Base-by-base conservation (phyloP, 2,329 filamentous ascomycete species). In the Paraphaeosphaeria minitans region DNA sequence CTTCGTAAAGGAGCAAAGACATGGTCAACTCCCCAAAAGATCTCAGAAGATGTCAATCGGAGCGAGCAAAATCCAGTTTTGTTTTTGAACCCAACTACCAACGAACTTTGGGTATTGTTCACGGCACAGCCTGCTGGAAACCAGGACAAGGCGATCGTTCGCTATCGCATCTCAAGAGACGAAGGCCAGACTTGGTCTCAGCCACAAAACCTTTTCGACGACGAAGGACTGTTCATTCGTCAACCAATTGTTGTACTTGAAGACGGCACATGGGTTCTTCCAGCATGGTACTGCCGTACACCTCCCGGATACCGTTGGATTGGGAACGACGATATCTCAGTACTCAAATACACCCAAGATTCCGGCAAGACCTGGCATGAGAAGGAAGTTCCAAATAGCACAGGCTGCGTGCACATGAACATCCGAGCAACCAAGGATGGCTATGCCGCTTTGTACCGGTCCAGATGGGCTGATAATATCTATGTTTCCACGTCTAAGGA, bases 1-100 rank as follows among this genome's bases (percentile, higher is more conserved):
- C 64, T 78, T 1, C 64, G 61, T 1, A 65, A 72, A 0, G 75
- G 72, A 0, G 57, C 72, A 0, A 53, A 51, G 0, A 47, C 60
- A 2, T 82, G 79, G 79, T 64, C 66, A 0, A 39, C 60, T 0
- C 74, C 79, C 0, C 50, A 64, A 0, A 79, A 73, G 51, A 72
- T 81, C 1, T 79, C 79, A 0, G 74, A 72, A 10, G 80, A 80
- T 56, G 57, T 69, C 4, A 67, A 71, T 21, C 73, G 78, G 14
- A 81, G 80, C 61, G 80, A 80, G 43, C 80, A 82, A 59, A 82
- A 82, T 35, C 80, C 80, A 0, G 72, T 82, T 1, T 63, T 82
- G 2, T 81, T 81, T 56, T 65, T 65, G 6, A 72, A 70, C 1
- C 77, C 79, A 0, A 59, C 61, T 0, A 75, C 69, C 0, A 71